Evolutionary conservation across 192 early-diverging fungal species (phyloP), one percentile per base, ranked within the genome.

Genomic region (Polychytrium aggregatum): DNA sequence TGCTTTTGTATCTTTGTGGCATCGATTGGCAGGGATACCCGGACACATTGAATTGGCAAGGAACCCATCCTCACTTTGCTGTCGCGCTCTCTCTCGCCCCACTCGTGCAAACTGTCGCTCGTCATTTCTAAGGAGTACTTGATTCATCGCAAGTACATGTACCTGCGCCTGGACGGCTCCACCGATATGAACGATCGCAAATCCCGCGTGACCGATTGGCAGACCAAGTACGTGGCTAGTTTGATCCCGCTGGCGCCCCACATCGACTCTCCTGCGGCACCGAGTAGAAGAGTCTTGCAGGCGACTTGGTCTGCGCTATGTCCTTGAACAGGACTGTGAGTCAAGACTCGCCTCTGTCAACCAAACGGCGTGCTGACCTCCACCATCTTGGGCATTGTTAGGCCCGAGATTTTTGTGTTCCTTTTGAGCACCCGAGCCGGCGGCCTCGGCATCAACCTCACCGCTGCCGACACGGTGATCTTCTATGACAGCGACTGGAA

Each of bases 181-280:
- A 85, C 85, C 35, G 83, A 81, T 64, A 87, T 90, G 30, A 77
- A 77, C 1, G 87, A 94, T 42, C 83, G 90, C 43, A 80, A 85
- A 17, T 85, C 87, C 52, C 83, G 91, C 80, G 88, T 93, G n/a
- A 74, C 76, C 41, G 90, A 92, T 58, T 92, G 86, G 86, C 90
- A 92, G 63, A 89, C 87, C 3, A 62, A 69, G 53, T 68, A 41
- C 43, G 50, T 38, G 14, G 10, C 35, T n/a, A n/a, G n/a, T n/a
- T n/a, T n/a, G n/a, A n/a, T n/a, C n/a, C n/a, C n/a, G n/a, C n/a
- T n/a, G n/a, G n/a, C n/a, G n/a, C n/a, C n/a, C n/a, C n/a, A n/a
- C n/a, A n/a, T n/a, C n/a, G n/a, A n/a, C n/a, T n/a, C n/a, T n/a
- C n/a, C n/a, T n/a, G n/a, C n/a, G n/a, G n/a, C n/a, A n/a, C n/a